Base-by-base conservation (phyloP, 768 basidiomycete species). In the Lentinula guzmanii region DNA sequence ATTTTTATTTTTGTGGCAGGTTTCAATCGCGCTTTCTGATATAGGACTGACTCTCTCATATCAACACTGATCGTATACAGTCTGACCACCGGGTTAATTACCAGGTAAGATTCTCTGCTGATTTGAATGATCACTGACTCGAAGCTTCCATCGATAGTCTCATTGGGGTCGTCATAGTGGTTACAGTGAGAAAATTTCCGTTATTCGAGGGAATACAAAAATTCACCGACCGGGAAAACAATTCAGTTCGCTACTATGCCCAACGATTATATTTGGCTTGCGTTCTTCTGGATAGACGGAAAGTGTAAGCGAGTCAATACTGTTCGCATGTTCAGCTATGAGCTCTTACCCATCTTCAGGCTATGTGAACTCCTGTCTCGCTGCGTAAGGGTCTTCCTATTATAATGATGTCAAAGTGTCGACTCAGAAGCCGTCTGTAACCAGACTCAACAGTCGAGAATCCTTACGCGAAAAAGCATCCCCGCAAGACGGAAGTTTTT, bases 321-420 rank as follows among this genome's bases (percentile, higher is more conserved):
- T n/a, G 42, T 16, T 45, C 5, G 8, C 34, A 31, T 33, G 6
- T 4, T 13, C 21, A 9, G 21, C 46, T 48, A 6, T 2, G 28
- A 28, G 9, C 6, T 48, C 21, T 31, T 28, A 51, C 33, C 52
- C n/a, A 16, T 53, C 46, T 52, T 41, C 58, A 82, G 81, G 78
- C 64, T 81, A 83, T 63, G 79, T 82, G 21, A 83, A 82, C 63
- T 82, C 80, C 1, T 67, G 80, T 31, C 69, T 83, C n/a, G 80
- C 80, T 46, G 75, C 80, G 81, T 82, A 71, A 70, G 73, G 7
- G 72, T 72, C 43, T 28, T 37, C n/a, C 13, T 34, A 21, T 53
- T 34, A 58, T 11, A 3, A 43, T 31, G 11, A 41, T 5, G 39
- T 15, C 55, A 42, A 13, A 13, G 13, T 13, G 24, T 56, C 62